A percentile compares a stretch with the other conserved stretches of the same genome.
Evolutionary conservation across 768 basidiomycete genomes (phyloP).

Genomic region (Collybiopsis confluens): DNA sequence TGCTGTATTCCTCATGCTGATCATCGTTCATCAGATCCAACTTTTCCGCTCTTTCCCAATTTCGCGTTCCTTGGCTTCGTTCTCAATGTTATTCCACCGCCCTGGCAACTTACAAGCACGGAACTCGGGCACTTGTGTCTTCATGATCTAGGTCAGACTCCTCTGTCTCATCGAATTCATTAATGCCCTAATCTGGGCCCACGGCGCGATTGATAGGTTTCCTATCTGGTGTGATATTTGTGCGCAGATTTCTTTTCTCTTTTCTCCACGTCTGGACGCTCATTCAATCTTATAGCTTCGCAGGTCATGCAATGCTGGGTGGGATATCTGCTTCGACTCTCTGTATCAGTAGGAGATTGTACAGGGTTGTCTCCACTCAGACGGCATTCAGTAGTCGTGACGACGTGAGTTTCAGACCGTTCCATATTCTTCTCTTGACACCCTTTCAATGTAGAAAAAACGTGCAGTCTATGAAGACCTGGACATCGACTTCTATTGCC

Average conservation of each 20-base stretch:
- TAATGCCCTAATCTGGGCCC: constrained; percentile 34
- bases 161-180: constrained; percentile 22
- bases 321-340: constrained; percentile 36
- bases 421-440: background rate
- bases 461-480: constrained; percentile 21
- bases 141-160: constrained; percentile 27
- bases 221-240: constrained; percentile 57
- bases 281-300: constrained; percentile 26
- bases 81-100: constrained; percentile 41
- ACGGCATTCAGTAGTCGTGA: constrained; percentile 24
- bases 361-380: constrained; percentile 33
- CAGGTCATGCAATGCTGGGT: constrained; percentile 29
- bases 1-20: too few species aligned
- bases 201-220: constrained; percentile 21
- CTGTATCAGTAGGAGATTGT: constrained; percentile 47
- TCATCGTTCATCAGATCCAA: too few species aligned
- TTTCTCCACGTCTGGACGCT: background rate
- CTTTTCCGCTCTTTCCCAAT: constrained; percentile 32
- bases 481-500: constrained; percentile 9
- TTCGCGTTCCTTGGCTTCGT: constrained; percentile 43
- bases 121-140: constrained; percentile 28
- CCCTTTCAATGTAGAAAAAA: constrained; percentile 16
- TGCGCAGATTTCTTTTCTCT: constrained; percentile 21
- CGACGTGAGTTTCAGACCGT: constrained; percentile 10
- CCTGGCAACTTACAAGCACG: constrained; percentile 48